phyloP scores from a whole-genome alignment of 768 basidiomycete genomes.

The Mrakia frigida region DNA sequence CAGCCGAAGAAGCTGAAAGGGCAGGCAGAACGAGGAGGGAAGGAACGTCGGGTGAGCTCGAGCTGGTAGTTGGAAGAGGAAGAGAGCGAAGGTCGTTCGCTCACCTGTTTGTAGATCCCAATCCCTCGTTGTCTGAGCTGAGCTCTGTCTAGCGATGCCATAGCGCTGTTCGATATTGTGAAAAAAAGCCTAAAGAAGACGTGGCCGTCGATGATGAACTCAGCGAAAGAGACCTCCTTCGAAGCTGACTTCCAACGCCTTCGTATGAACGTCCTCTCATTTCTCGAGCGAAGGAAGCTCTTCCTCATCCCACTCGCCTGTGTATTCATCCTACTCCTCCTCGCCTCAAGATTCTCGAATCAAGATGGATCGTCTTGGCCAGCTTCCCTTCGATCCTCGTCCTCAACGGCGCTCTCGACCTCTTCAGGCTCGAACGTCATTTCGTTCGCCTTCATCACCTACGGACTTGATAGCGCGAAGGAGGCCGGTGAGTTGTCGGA shows the following conservation, averaged over 20 bases:
- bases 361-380: background rate
- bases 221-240: too few relatives aligned
- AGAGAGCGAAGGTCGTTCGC: background rate
- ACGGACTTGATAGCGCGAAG: background rate
- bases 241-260: background rate
- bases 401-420: background rate
- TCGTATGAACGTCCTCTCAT: background rate
- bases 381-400: background rate
- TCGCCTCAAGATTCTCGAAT: background rate
- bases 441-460: slow-evolving; percentile 7
- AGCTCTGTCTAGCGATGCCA: background rate
- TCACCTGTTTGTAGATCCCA: slow-evolving; percentile 12
- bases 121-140: slow-evolving; percentile 7
- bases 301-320: background rate
- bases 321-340: background rate
- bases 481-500: slow-evolving; percentile 4
- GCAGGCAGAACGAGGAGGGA: background rate
- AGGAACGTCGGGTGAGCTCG: background rate
- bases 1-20: background rate
- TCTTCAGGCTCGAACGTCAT: background rate
- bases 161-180: background rate
- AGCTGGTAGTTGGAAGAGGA: background rate
- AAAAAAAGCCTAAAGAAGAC: background rate
- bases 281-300: background rate
- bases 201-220: background rate